Conservation (phyloP, 805 yeast species). For the Hanseniaspora guilliermondii region DNA sequence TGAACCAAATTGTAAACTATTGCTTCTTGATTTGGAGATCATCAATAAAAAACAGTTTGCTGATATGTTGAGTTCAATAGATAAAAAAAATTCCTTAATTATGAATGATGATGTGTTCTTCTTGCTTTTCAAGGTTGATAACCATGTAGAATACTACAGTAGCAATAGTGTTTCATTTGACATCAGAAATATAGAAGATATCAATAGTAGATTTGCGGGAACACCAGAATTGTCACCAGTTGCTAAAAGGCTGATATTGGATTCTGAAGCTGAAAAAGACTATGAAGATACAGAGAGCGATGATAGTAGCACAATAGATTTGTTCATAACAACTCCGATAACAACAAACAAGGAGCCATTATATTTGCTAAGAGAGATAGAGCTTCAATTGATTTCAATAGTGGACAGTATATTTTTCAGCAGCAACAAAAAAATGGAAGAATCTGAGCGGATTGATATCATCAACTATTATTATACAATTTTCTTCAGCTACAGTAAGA, state of each 20-base stretch:
- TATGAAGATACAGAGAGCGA: background rate
- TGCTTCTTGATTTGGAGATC: slow-evolving; percentile 9
- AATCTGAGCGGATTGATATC: background rate
- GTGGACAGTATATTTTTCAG: background rate
- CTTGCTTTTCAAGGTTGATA: background rate
- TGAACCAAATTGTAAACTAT: background rate
- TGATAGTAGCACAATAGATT: slow-evolving; percentile 14
- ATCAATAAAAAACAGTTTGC: background rate
- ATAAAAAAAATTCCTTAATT: background rate
- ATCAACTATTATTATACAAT: slow-evolving; percentile 12
- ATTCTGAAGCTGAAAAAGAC: background rate
- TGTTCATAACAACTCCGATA: slow-evolving; percentile 18
- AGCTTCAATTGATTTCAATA: slow-evolving; percentile 14
- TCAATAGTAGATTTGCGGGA: no score
- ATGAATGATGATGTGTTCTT: background rate
- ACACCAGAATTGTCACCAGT: background rate
- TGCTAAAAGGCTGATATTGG: background rate
- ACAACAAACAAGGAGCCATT: slow-evolving; percentile 17
- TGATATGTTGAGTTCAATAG: background rate
- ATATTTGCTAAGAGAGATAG: slow-evolving; percentile 17
- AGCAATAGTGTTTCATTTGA: background rate
- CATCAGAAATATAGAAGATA: background rate
- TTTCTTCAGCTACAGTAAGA: slow-evolving; percentile 12
- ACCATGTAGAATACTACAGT: background rate
- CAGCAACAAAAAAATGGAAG: background rate